phyloP scores from a whole-genome alignment of 2,329 filamentous ascomycete genomes.

The Magnaporthiopsis rhizophila region DNA sequence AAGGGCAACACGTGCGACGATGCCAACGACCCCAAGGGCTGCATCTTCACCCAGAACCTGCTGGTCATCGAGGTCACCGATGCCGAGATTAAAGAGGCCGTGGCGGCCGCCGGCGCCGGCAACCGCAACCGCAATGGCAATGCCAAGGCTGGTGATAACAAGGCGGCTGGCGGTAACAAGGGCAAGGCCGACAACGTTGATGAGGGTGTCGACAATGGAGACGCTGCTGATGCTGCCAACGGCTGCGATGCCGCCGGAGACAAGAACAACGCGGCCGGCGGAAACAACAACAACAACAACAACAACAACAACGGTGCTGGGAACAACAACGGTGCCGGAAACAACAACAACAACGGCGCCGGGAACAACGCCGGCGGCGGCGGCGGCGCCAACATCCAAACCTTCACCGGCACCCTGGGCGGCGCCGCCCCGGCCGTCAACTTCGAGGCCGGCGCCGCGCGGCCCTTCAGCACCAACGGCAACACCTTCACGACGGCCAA shows the following conservation, averaged over 20 bases:
- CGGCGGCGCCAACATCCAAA: slow-evolving; percentile 25
- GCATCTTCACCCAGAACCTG: slow-evolving; percentile 47
- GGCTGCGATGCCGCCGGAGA: too few species aligned
- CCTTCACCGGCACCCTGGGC: slow-evolving; percentile 32
- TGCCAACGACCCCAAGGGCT: slow-evolving; percentile 39
- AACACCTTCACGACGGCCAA: slow-evolving; percentile 30
- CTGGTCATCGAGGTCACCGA: slow-evolving; percentile 45
- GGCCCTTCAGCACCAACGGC: slow-evolving; percentile 29
- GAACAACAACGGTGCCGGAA: neutral
- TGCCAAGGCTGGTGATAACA: slow-evolving; percentile 4
- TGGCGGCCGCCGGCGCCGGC: slow-evolving; percentile 22
- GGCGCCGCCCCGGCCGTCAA: slow-evolving; percentile 27
- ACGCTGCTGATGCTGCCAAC: too few species aligned
- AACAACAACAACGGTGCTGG: too few species aligned
- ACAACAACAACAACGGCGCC: slow-evolving; percentile 7
- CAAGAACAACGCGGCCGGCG: too few species aligned
- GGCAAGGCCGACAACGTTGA: too few species aligned
- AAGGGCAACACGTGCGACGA: slow-evolving; percentile 48
- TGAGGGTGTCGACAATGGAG: too few species aligned
- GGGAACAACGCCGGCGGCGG: neutral
- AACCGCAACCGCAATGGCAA: slow-evolving; percentile 10
- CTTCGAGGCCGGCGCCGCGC: slow-evolving; percentile 22
- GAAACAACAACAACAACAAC: too few species aligned
- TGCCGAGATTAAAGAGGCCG: slow-evolving; percentile 45
- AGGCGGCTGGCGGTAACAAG: neutral